Evolutionary conservation across 257 asterid genomes (phyloP).

Genomic region (Solanum neorickii): DNA sequence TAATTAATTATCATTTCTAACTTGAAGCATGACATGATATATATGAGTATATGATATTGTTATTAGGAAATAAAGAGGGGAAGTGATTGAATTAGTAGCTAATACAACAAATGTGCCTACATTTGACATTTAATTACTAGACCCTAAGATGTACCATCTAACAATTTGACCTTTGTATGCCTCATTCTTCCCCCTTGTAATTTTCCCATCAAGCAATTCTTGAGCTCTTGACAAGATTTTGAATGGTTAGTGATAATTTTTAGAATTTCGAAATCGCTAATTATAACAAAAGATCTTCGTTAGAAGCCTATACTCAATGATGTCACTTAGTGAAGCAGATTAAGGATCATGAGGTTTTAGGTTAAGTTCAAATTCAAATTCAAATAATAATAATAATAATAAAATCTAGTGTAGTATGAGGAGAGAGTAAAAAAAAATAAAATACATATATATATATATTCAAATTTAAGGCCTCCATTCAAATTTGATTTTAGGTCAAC

Average conservation of each 20-base stretch:
- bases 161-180: background rate
- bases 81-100: background rate
- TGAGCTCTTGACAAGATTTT: background rate
- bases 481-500: too few relatives aligned
- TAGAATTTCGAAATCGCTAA: background rate
- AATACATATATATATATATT: too few relatives aligned
- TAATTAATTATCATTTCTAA: background rate
- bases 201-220: background rate
- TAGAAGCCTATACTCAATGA: background rate
- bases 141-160: background rate
- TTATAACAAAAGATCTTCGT: background rate
- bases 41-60: background rate
- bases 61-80: background rate
- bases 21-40: background rate
- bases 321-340: too few relatives aligned
- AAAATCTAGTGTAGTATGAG: background rate
- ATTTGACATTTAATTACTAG: background rate
- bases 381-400: too few relatives aligned
- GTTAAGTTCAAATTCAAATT: background rate
- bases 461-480: too few relatives aligned
- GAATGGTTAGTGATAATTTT: background rate
- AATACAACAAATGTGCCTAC: background rate
- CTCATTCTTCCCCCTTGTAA: background rate
- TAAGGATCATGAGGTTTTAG: background rate
- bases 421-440: background rate